Evolutionary conservation across 1,284 basidiomycete genomes (phyloP), one percentile per base, ranked within the genome.

Genomic region (Puccinia coronata): DNA sequence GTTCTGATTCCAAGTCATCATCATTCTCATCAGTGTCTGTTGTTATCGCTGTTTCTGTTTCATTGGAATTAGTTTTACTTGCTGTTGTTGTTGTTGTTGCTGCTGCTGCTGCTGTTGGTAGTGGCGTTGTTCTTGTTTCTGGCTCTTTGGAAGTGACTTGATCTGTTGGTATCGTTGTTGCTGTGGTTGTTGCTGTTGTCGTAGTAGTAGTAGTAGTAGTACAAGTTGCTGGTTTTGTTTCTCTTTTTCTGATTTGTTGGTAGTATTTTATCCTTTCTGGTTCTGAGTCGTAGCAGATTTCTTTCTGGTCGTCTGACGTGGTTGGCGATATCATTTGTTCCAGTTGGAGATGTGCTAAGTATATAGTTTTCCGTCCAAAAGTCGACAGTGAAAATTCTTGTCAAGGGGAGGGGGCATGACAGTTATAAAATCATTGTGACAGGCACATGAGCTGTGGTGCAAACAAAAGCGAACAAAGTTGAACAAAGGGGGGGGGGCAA

Each of bases 251-350:
- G 51, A 47, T 5, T 25, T 25, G n/a, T 36, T 65, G 31, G n/a
- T 20, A 41, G 39, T 41, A 69, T 47, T 49, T n/a, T 5, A 69
- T 69, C 47, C 70, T 41, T 49, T 72, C 70, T 72, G 70, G 70
- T 72, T 72, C 70, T 28, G 70, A 72, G 49, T 72, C 70, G 23
- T 31, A 53, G 20, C 70, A 72, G 47, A 72, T 72, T 28, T 28
- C 16, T 39, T 25, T 12, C 9, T n/a, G 53, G 36, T 49, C 39
- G n/a, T 23, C 14, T 49, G 70, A 72, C 16, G 51, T 34, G 39
- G 14, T 14, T 41, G 71, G 55, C 18, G 71, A 57, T 36, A 6
- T n/a, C n/a, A n/a, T n/a, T n/a, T n/a, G n/a, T n/a, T n/a, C n/a
- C n/a, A n/a, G n/a, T n/a, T n/a, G n/a, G n/a, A n/a, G n/a, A n/a